Evolutionary conservation across 2,329 filamentous ascomycete species (phyloP), one percentile per base, ranked within the genome.

Genomic region (Sporothrix pseudoabietina): DNA sequence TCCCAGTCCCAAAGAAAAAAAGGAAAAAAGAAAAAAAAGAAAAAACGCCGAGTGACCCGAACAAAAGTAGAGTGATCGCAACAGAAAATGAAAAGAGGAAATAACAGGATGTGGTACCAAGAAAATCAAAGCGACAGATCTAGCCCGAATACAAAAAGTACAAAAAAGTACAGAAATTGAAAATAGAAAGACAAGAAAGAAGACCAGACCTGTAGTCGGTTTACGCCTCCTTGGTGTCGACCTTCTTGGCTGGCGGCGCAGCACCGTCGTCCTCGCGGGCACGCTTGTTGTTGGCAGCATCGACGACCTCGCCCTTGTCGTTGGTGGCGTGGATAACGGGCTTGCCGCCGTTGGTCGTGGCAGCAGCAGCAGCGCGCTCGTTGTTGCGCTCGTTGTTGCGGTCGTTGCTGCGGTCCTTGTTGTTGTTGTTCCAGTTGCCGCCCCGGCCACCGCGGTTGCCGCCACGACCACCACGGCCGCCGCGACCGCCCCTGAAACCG

Each of bases 221-320:
- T 52, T 41, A 68, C 22, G 65, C 65, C 44, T 52, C 79, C 82
- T 88, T 88, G 78, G 79, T 82, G 76, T 91, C 87, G 55, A 89
- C 85, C 83, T 91, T 91, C 85, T 91, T 91, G 26, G 87, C 84
- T 3, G 87, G 82, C 41, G 84, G 87, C n/a, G 79, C 82, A 6
- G 73, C 73, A 47, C 77, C 79, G 61, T 79, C 82, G 41, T 86
- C 87, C 10, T 89, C 87, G 71, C 87, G 85, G 44, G 82, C 76
- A 72, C 88, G 87, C 83, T 90, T 90, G 79, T 82, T 83, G 76
- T 85, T 87, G 71, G 79, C 73, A 52, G 78, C 76, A 65, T 79
- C 74, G 54, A 78, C 78, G 30, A 78, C 77, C 74, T 82, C 81
- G 35, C 80, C 75, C 75, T 78, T 77, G 69, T 73, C 76, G 71